Conservation (phyloP, 83 land plant genomes). For the Isoetes engelmannii region DNA sequence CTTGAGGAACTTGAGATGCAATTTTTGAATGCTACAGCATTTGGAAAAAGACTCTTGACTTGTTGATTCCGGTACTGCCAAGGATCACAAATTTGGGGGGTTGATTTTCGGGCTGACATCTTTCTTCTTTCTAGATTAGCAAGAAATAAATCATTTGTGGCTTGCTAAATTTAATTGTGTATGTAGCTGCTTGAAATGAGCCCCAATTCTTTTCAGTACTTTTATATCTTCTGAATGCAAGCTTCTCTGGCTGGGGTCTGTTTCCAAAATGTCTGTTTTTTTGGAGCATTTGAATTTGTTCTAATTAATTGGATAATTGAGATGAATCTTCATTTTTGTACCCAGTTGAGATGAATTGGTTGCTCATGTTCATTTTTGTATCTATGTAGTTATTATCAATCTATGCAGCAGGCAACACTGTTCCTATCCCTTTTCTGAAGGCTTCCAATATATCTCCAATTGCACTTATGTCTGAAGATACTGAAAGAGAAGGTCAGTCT, state of each 20-base stretch:
- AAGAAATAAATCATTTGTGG: too few species aligned
- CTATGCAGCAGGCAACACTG: conserved; percentile 96
- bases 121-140: too few species aligned
- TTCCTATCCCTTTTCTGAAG: conserved; percentile 86
- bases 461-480: conserved; percentile 74
- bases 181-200: too few species aligned
- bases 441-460: conserved; percentile 93
- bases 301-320: not conserved
- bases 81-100: too few species aligned
- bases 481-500: conserved; percentile 40
- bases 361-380: not conserved
- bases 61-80: too few species aligned
- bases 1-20: too few species aligned
- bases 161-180: too few species aligned
- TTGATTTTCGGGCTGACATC: too few species aligned
- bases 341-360: not conserved
- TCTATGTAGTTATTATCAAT: conserved; percentile 66
- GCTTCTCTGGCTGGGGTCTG: not conserved
- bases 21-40: too few species aligned
- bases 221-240: not conserved
- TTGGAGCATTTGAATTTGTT: not conserved
- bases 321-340: not conserved
- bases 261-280: not conserved
- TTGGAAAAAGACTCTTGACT: too few species aligned
- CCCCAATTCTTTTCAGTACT: too few species aligned